Conservation (phyloP, 2,329 filamentous ascomycete genomes). For the Botrytis pseudocinerea region DNA sequence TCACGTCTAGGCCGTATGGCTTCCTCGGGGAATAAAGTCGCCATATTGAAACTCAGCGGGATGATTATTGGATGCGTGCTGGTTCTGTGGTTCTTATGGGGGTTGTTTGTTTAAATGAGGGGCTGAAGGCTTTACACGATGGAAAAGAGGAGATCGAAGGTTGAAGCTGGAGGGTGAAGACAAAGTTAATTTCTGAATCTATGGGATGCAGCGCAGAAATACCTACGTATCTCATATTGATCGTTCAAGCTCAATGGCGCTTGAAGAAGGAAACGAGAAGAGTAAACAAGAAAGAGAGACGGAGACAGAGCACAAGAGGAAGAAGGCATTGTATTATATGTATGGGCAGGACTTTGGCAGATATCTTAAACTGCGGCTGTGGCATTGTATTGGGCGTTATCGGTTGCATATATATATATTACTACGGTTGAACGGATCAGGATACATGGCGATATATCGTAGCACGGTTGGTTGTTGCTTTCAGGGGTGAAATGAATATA, state of each 20-base stretch:
- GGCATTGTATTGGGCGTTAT: constrained; percentile 40
- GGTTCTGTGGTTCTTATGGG: constrained; percentile 63
- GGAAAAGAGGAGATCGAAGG: not conserved
- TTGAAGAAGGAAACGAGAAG: not conserved
- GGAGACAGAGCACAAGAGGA: constrained; percentile 4
- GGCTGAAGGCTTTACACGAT: not conserved
- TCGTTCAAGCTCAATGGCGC: not conserved
- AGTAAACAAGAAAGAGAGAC: not conserved
- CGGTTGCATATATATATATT: constrained; percentile 16
- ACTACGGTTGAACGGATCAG: not conserved
- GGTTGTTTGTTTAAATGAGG: constrained; percentile 36
- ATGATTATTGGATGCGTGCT: constrained; percentile 75
- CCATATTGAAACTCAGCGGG: constrained; percentile 83
- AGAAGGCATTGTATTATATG: constrained; percentile 31
- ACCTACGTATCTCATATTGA: not conserved
- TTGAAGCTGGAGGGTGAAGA: not conserved
- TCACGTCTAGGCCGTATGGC: constrained; percentile 86
- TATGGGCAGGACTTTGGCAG: constrained; percentile 10
- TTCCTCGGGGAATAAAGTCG: constrained; percentile 83
- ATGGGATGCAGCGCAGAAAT: not conserved
- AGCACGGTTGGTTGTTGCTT: not conserved
- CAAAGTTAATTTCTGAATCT: not conserved
- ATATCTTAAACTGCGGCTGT: constrained; percentile 28
- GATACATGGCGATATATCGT: not conserved
- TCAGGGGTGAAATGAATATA: not conserved